These are phyloP conservation scores for Silene noctiflora DNA, from an alignment of 179 eudicot genomes.

Conservation along the genomic window DNA sequence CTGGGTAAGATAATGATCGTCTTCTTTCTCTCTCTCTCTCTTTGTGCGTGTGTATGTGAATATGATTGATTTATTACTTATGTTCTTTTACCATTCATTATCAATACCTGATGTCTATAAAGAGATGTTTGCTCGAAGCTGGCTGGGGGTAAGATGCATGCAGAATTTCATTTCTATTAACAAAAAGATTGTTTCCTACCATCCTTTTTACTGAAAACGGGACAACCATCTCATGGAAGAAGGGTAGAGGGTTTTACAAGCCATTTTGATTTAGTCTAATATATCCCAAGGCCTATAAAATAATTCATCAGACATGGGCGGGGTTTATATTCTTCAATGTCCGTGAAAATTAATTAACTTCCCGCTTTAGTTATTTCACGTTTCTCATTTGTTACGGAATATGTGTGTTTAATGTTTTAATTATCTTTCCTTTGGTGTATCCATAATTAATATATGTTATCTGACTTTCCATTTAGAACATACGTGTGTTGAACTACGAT, in stretches of 20 bases:
- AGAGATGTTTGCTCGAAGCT: too few species aligned
- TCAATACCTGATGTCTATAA: too few species aligned
- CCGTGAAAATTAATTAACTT: background rate
- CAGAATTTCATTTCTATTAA: background rate
- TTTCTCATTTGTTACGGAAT: background rate
- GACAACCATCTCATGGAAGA: background rate
- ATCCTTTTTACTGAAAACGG: background rate
- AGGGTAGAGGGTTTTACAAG: background rate
- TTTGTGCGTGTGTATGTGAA: background rate
- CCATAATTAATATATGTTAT: background rate
- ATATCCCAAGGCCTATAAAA: background rate
- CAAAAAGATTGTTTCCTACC: background rate
- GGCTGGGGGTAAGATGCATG: too few species aligned
- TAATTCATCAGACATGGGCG: background rate
- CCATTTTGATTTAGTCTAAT: background rate
- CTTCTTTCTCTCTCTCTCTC: background rate
- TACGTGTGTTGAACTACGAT: background rate
- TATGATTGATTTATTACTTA: background rate
- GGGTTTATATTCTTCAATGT: background rate
- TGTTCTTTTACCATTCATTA: too few species aligned
- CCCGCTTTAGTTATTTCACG: background rate
- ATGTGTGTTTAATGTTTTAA: background rate
- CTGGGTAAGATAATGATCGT: constrained; percentile 52
- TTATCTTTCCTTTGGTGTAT: background rate
- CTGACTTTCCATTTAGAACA: constrained; percentile 1